Conservation (phyloP, 805 yeast genomes). For the Maudiozyma turicensis region DNA sequence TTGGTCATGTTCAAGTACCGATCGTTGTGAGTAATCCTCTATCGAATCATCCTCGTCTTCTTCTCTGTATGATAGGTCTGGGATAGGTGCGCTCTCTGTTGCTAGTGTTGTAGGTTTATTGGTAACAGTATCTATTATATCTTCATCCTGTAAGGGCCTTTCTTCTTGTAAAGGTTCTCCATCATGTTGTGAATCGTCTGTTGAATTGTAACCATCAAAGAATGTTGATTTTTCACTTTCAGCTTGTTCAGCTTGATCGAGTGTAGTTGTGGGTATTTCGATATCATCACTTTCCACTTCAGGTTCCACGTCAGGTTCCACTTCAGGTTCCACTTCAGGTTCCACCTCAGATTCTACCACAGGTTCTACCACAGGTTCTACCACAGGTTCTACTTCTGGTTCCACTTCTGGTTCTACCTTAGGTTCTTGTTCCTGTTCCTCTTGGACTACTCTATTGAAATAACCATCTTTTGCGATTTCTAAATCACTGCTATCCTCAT, state of each 20-base stretch:
- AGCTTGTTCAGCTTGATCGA: not conserved
- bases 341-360: not conserved
- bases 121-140: too few relatives aligned
- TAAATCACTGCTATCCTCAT: constrained; percentile 9
- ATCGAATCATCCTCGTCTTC: not conserved
- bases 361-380: not conserved
- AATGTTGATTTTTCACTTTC: not conserved
- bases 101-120: not conserved
- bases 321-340: not conserved
- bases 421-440: not conserved
- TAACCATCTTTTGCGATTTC: constrained; percentile 18
- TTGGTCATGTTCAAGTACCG: too few relatives aligned
- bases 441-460: constrained; percentile 9
- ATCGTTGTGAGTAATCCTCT: not conserved
- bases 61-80: not conserved
- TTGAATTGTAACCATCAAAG: not conserved
- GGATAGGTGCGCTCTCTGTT: not conserved
- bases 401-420: not conserved
- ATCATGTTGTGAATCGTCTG: not conserved
- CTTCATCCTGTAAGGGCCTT: not conserved
- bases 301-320: not conserved
- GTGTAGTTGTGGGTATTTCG: too few relatives aligned
- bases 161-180: not conserved
- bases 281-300: not conserved
- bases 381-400: not conserved